These are phyloP conservation scores for Colletotrichum paranaense DNA, from an alignment of 2,329 filamentous ascomycete genomes.

Conservation along the genomic window DNA sequence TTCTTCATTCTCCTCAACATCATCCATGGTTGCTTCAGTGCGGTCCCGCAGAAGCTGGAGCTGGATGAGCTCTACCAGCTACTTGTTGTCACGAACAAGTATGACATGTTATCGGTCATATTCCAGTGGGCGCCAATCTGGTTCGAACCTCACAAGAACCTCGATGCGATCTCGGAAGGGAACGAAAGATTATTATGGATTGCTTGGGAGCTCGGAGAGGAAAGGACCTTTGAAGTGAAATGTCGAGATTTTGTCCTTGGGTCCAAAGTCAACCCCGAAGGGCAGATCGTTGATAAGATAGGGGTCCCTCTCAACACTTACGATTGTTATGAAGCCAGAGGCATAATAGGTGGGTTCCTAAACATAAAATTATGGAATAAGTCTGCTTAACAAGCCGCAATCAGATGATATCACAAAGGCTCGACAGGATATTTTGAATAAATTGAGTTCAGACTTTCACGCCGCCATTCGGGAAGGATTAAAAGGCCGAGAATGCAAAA, in stretches of 20 bases:
- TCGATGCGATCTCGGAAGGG: neutral
- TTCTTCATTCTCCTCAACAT: neutral
- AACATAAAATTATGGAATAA: neutral
- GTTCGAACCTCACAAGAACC: neutral
- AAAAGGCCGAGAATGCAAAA: neutral
- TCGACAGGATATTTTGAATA: neutral
- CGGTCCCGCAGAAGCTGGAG: neutral
- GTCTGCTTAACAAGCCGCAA: neutral
- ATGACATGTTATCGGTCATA: neutral
- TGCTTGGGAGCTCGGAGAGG: conserved; percentile 6
- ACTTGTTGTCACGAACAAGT: neutral
- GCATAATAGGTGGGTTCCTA: neutral
- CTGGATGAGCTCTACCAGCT: neutral
- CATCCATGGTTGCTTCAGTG: neutral
- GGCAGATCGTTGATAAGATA: neutral
- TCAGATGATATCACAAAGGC: neutral
- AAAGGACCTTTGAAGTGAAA: rapidly evolving
- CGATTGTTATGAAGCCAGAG: neutral
- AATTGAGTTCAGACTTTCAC: neutral
- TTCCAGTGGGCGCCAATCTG: neutral
- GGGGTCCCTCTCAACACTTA: neutral
- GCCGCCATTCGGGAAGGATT: neutral
- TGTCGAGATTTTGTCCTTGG: neutral
- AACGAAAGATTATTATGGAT: neutral
- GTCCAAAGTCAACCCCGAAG: neutral